Conservation (phyloP, 1,284 basidiomycete species). For the Ustilago esculenta region DNA sequence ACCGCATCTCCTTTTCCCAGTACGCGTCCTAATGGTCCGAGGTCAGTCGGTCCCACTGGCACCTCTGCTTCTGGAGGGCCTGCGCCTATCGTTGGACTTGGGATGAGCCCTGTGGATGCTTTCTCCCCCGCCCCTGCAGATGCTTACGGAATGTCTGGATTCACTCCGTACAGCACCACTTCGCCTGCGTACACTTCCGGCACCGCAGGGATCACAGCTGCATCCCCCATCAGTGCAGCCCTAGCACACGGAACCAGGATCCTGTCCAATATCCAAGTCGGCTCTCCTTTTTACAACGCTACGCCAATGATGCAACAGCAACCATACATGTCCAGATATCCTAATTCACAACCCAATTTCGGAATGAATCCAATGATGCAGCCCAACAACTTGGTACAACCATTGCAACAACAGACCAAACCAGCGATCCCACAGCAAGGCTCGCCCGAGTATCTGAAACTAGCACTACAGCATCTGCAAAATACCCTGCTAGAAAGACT, state of each 20-base stretch:
- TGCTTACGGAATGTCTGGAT: slow-evolving; percentile 3
- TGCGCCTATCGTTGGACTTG: slow-evolving; percentile 3
- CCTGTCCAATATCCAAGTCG: slow-evolving; percentile 25
- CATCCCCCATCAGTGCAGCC: slow-evolving; percentile 26
- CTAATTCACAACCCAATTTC: too few relatives aligned
- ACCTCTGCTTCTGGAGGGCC: slow-evolving; percentile 11
- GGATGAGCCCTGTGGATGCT: slow-evolving; percentile 29
- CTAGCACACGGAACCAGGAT: slow-evolving; percentile 25
- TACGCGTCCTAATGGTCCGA: slow-evolving; percentile 9
- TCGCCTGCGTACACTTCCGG: slow-evolving; percentile 28
- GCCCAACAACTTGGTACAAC: background rate
- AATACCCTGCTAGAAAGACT: slow-evolving; percentile 19
- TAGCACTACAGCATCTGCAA: slow-evolving; percentile 16
- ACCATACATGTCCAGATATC: background rate
- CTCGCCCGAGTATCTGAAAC: slow-evolving; percentile 14
- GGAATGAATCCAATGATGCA: background rate
- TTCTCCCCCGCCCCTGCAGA: slow-evolving; percentile 17
- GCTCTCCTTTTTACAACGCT: slow-evolving; percentile 4
- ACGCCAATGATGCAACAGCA: slow-evolving; percentile 9
- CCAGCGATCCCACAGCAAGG: slow-evolving; percentile 16
- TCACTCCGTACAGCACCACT: slow-evolving; percentile 34
- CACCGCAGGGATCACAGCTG: slow-evolving; percentile 8
- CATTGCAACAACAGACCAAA: background rate
- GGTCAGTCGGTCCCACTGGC: slow-evolving; percentile 22
- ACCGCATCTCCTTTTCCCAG: slow-evolving; percentile 26